These are phyloP conservation scores for Salix dunnii DNA, from an alignment of 345 rosid species.

Conservation along the genomic window DNA sequence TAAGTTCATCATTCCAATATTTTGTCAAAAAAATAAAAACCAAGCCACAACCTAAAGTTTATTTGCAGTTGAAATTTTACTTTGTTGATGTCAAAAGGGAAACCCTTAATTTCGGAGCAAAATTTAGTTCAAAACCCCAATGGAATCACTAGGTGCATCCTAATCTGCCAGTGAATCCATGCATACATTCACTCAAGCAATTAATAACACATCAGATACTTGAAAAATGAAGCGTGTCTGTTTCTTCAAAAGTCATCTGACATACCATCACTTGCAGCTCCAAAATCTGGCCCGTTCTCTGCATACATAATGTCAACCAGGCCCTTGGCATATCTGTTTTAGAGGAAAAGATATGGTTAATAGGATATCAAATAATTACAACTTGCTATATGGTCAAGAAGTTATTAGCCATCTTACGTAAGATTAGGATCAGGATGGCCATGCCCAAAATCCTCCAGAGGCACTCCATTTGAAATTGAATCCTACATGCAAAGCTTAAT, in stretches of 20 bases:
- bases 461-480: constrained; percentile 79
- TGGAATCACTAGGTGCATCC: neutral
- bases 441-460: constrained; percentile 91
- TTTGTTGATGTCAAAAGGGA: neutral
- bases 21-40: neutral
- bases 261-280: constrained; percentile 96
- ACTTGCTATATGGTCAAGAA: constrained; percentile 7
- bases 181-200: neutral
- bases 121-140: neutral
- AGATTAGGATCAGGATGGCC: constrained; percentile 99
- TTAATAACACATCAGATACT: constrained; percentile 3
- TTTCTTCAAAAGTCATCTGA: constrained; percentile 4
- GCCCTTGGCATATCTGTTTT: constrained; percentile 83
- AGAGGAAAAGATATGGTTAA: constrained; percentile 18
- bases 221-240: neutral
- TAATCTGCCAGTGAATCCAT: neutral
- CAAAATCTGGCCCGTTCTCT: constrained; percentile 82
- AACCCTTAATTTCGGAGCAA: neutral
- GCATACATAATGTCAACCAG: constrained; percentile 77
- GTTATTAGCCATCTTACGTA: constrained; percentile 45
- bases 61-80: neutral
- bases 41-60: neutral
- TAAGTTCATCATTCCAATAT: neutral
- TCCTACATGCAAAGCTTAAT: constrained; percentile 47
- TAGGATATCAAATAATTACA: constrained; percentile 5